phyloP scores from a whole-genome alignment of 2,329 filamentous ascomycete species.

The Ceratocystiopsis brevicomis region DNA sequence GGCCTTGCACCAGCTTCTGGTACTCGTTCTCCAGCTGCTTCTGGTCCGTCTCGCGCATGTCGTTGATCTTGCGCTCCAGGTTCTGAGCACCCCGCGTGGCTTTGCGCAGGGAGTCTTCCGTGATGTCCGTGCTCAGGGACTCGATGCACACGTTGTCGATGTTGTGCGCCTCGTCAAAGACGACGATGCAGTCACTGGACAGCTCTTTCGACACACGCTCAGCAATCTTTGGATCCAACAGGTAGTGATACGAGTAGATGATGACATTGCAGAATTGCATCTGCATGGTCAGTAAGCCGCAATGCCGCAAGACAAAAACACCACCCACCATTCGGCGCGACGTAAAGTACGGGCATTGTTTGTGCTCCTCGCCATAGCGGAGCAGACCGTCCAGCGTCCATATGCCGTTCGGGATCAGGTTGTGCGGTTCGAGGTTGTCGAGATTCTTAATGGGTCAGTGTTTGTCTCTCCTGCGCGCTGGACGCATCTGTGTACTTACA shows the following conservation, averaged over 20 bases:
- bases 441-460: slow-evolving; percentile 43
- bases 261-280: slow-evolving; percentile 99
- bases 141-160: slow-evolving; percentile 99
- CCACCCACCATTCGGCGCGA: slow-evolving; percentile 66
- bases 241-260: slow-evolving; percentile 97
- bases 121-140: slow-evolving; percentile 87
- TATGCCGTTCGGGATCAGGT: slow-evolving; percentile 81
- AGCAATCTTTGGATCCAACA: slow-evolving; percentile 93
- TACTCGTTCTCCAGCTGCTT: slow-evolving; percentile 92
- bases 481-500: slow-evolving; percentile 23
- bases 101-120: slow-evolving; percentile 81
- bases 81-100: slow-evolving; percentile 82
- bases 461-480: too few species aligned
- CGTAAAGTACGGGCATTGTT: slow-evolving; percentile 96
- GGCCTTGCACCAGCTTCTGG: slow-evolving; percentile 78
- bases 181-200: slow-evolving; percentile 94
- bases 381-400: slow-evolving; percentile 87
- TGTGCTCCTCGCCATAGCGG: slow-evolving; percentile 81
- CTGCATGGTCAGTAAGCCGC: slow-evolving; percentile 20
- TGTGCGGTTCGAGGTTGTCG: slow-evolving; percentile 84
- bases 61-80: slow-evolving; percentile 71
- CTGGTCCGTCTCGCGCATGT: slow-evolving; percentile 92
- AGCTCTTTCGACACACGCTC: slow-evolving; percentile 64
- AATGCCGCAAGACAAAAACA: not conserved
- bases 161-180: slow-evolving; percentile 97